These are phyloP conservation scores for Ophiostoma tasmaniense DNA, from an alignment of 2,329 filamentous ascomycete genomes.

Conservation along the genomic window DNA sequence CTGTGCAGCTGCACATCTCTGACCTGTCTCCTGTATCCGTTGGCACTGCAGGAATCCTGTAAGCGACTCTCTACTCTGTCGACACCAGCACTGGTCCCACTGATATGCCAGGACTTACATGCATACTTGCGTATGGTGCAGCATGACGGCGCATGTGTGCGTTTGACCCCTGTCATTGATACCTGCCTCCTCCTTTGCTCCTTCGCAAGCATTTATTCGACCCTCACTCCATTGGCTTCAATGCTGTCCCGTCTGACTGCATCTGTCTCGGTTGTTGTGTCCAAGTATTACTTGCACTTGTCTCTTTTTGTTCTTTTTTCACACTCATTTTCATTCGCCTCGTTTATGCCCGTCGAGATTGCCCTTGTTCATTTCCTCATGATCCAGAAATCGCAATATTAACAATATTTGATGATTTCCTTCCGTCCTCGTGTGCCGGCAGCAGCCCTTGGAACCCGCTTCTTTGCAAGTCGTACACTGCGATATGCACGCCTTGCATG, in stretches of 20 bases:
- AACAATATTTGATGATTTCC: not conserved
- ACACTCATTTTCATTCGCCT: not conserved
- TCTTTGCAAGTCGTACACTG: not conserved
- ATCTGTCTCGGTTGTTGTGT: not conserved
- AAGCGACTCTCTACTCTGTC: not conserved
- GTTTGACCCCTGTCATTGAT: not conserved
- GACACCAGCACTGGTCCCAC: not conserved
- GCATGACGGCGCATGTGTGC: not conserved
- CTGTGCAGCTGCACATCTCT: not conserved
- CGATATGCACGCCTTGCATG: constrained; percentile 5
- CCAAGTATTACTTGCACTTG: not conserved
- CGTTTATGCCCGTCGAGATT: not conserved
- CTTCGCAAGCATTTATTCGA: not conserved
- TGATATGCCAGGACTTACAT: not conserved
- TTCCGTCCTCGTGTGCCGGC: not conserved
- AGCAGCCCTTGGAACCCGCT: constrained; percentile 1
- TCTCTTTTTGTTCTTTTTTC: not conserved
- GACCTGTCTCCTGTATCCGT: not conserved
- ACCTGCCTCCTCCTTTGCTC: not conserved
- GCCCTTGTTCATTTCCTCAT: constrained; percentile 2
- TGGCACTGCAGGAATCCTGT: not conserved
- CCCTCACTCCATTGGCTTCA: not conserved
- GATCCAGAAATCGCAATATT: not conserved
- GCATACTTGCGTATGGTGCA: not conserved
- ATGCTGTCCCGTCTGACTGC: not conserved